Percentiles rank a stretch among this genome's conserved stretches.
Evolutionary conservation across 768 basidiomycete genomes (phyloP).

Genomic region (Exsudoporus frostii): DNA sequence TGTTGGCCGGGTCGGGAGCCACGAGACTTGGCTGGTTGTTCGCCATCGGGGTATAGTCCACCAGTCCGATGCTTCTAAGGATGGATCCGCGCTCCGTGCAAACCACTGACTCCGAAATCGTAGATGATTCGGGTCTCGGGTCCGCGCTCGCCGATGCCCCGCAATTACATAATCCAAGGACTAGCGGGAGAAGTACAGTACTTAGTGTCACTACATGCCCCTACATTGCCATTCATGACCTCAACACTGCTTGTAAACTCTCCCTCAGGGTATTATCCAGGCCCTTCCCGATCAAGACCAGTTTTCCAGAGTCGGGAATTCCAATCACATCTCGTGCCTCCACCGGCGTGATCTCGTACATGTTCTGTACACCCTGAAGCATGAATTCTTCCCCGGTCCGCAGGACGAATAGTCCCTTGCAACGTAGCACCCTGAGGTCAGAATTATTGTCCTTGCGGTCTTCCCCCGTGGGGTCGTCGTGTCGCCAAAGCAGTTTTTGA

Average conservation of each 20-base stretch:
- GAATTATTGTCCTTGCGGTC: conserved; percentile 7
- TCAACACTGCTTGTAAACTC: conserved; percentile 43
- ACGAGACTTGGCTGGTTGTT: conserved; percentile 16
- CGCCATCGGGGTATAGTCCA: conserved; percentile 18
- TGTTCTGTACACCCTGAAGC: conserved; percentile 85
- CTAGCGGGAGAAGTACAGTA: no score
- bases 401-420: conserved; percentile 77
- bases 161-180: conserved; percentile 3
- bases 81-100: not conserved
- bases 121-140: not conserved
- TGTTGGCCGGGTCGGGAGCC: conserved; percentile 38
- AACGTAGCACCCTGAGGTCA: conserved; percentile 67
- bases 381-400: conserved; percentile 60
- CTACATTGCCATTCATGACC: not conserved
- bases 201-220: not conserved
- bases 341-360: conserved; percentile 75
- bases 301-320: conserved; percentile 64
- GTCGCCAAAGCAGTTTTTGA: conserved; percentile 80
- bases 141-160: not conserved
- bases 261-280: conserved; percentile 52
- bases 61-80: not conserved
- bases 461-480: conserved; percentile 42
- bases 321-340: conserved; percentile 39
- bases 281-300: conserved; percentile 87
- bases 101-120: not conserved